A percentile compares a stretch with the other conserved stretches of the same genome.
phyloP scores from a whole-genome alignment of 345 rosid genomes.

The Erucastrum elatum region DNA sequence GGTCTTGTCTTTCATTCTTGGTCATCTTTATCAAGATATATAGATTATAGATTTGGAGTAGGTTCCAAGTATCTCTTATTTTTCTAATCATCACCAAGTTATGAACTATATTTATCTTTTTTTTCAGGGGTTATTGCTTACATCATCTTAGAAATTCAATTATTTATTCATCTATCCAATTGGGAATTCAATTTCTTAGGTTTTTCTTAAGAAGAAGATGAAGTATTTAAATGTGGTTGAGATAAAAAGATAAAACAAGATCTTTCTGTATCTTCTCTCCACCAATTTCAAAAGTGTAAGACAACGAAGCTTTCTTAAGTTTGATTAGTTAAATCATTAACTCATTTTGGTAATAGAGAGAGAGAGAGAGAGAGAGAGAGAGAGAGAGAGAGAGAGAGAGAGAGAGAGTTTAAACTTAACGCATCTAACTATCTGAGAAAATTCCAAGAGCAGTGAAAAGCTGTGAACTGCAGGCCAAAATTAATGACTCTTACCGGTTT shows the following conservation, averaged over 20 bases:
- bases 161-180: background rate
- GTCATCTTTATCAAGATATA: conserved; percentile 31
- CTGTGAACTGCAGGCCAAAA: background rate
- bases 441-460: background rate
- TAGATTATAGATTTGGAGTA: conserved; percentile 34
- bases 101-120: background rate
- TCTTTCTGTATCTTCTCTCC: conserved; percentile 36
- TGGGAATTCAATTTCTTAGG: background rate
- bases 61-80: conserved; percentile 27
- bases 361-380: background rate
- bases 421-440: background rate
- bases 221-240: conserved; percentile 20
- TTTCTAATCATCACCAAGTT: conserved; percentile 19
- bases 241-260: conserved; percentile 31
- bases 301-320: conserved; percentile 26
- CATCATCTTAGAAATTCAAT: conserved; percentile 23
- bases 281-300: conserved; percentile 23
- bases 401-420: background rate
- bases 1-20: conserved; percentile 29
- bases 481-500: background rate
- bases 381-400: background rate
- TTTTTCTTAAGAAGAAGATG: background rate
- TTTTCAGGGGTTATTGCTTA: conserved; percentile 8
- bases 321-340: background rate
- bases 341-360: background rate